These are phyloP conservation scores for Candida nitratophila DNA, from an alignment of 805 yeast genomes.

Conservation along the genomic window DNA sequence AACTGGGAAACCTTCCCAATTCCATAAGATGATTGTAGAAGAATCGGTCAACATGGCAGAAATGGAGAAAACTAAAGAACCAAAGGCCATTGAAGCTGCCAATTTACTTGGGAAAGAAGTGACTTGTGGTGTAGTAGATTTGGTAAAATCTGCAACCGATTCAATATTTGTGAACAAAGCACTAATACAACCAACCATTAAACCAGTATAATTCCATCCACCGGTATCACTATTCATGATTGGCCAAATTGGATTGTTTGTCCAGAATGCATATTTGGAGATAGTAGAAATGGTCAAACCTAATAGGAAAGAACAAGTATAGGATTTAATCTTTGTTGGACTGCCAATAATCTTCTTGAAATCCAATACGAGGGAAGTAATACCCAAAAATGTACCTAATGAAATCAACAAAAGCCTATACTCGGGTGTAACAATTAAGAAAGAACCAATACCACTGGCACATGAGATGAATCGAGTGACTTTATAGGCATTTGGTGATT, in stretches of 20 bases:
- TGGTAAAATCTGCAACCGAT: not conserved
- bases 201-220: constrained; percentile 72
- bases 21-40: constrained; percentile 83
- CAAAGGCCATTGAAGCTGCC: constrained; percentile 62
- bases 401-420: constrained; percentile 58
- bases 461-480: constrained; percentile 49
- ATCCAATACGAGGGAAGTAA: constrained; percentile 38
- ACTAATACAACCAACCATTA: constrained; percentile 52
- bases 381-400: constrained; percentile 58
- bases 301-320: constrained; percentile 49
- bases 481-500: constrained; percentile 28
- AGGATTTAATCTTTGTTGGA: constrained; percentile 27
- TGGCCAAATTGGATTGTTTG: constrained; percentile 97
- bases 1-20: constrained; percentile 94
- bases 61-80: constrained; percentile 63
- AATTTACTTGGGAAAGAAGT: constrained; percentile 13
- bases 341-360: constrained; percentile 3
- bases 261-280: constrained; percentile 64
- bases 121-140: not conserved
- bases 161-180: constrained; percentile 47
- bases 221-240: constrained; percentile 81
- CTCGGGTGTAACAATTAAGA: constrained; percentile 60
- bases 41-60: constrained; percentile 78
- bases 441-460: constrained; percentile 70
- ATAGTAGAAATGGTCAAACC: constrained; percentile 74